Evolutionary conservation across 768 basidiomycete genomes (phyloP), one percentile per base, ranked within the genome.

Genomic region (Amanita subjunquillea): DNA sequence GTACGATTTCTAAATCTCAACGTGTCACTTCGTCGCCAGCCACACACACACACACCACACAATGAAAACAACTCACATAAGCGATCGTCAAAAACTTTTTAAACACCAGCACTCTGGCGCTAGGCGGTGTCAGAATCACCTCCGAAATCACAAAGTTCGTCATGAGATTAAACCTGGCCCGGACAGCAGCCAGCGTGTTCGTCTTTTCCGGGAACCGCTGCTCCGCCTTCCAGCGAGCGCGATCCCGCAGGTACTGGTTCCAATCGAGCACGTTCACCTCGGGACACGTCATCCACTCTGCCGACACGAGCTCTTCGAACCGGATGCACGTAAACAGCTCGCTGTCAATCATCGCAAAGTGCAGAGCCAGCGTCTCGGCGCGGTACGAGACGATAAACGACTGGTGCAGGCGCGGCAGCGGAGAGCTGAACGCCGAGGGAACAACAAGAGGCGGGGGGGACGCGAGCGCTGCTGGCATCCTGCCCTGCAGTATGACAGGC

Each of bases 291-390:
- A 76, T 72, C 84, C 84, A 86, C 37, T 86, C 81, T 46, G 80
- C 77, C 55, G 82, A 73, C 37, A 91, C 81, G n/a, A 92, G 73
- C 60, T 95, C 92, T 60, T 93, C 89, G 61, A 92, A 92, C 58
- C 84, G 85, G 64, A 95, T 76, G 10, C 79, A 77, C 65, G 87
- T 81, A 63, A 92, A 90, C 51, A 94, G 68, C 58, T 94, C 91
- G 23, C 88, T 77, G 57, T 95, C 91, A 57, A 95, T 91, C 76
- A 91, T 84, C 6, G 85, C 76, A 60, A 94, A 87, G 59, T 92
- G 87, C 49, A 82, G 75, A 1, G 86, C 86, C 32, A 96, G 64
- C 4, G 67, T 67, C 36, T 80, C 79, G 1, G 86, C 79, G 5
- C 79, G 72, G 62, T 77, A 72, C 29, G 62, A 65, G n/a, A 90